Evolutionary conservation across 192 early-diverging fungal species (phyloP).

Genomic region (Spizellomyces punctatus): DNA sequence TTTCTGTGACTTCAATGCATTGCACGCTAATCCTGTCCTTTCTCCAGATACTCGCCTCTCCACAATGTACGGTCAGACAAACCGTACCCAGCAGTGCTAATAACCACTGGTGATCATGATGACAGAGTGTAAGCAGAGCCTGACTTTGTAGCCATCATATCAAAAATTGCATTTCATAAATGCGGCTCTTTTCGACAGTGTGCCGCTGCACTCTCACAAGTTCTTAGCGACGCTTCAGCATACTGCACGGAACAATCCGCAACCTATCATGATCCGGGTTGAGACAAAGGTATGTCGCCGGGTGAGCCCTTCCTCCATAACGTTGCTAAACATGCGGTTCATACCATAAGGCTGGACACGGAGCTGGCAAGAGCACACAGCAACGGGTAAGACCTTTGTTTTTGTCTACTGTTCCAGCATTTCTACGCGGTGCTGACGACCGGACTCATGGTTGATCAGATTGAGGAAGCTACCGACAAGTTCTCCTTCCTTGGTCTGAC

Average conservation of each 20-base stretch:
- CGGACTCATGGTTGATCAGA: slow-evolving; percentile 24
- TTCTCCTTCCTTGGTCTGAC: slow-evolving; percentile 60
- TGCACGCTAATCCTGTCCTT: slow-evolving; percentile 5
- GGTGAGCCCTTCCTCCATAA: not conserved
- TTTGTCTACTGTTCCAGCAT: not conserved
- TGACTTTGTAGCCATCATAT: not conserved
- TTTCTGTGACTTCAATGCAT: slow-evolving; percentile 7
- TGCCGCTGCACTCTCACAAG: slow-evolving; percentile 71
- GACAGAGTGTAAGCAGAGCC: slow-evolving; percentile 22
- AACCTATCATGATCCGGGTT: slow-evolving; percentile 62
- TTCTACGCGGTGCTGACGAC: not conserved
- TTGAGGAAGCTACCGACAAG: slow-evolving; percentile 67
- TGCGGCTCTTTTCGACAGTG: slow-evolving; percentile 3
- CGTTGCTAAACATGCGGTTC: too few relatives aligned
- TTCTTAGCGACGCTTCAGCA: slow-evolving; percentile 65
- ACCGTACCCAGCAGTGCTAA: slow-evolving; percentile 61
- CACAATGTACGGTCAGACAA: slow-evolving; percentile 61
- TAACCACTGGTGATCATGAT: slow-evolving; percentile 69
- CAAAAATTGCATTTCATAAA: too few relatives aligned
- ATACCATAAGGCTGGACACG: slow-evolving; percentile 57
- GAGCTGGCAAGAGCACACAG: slow-evolving; percentile 66
- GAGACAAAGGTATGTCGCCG: slow-evolving; percentile 52
- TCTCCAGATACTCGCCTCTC: slow-evolving; percentile 55
- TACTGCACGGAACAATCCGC: slow-evolving; percentile 47
- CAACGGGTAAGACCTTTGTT: slow-evolving; percentile 41